Percentiles rank a stretch among this genome's conserved stretches.
These are phyloP conservation scores for Podospora conica DNA, from an alignment of 495 filamentous ascomycete species.

Conservation along the genomic window DNA sequence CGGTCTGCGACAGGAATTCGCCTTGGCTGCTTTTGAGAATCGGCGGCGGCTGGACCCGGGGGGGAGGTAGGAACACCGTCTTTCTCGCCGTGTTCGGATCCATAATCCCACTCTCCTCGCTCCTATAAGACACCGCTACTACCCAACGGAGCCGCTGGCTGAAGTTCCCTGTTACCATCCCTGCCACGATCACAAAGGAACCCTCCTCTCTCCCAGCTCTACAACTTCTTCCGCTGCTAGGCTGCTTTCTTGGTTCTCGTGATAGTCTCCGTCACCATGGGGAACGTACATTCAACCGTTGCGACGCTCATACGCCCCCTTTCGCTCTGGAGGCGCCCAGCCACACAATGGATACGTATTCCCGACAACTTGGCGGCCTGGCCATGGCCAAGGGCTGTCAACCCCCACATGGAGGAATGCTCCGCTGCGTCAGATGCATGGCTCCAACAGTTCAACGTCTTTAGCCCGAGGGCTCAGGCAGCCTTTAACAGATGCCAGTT, in stretches of 20 bases:
- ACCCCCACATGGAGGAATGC: conserved; percentile 4
- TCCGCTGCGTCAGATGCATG: conserved; percentile 1
- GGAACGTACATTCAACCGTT: not conserved
- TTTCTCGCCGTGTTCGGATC: too few relatives aligned
- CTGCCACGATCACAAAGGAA: too few relatives aligned
- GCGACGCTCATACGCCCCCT: not conserved
- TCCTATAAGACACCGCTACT: too few relatives aligned
- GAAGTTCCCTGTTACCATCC: too few relatives aligned
- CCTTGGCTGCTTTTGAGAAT: too few relatives aligned
- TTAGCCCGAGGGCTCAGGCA: conserved; percentile 2
- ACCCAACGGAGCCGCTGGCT: too few relatives aligned
- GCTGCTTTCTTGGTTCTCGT: not conserved
- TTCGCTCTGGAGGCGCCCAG: not conserved
- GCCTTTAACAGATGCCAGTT: conserved; percentile 2
- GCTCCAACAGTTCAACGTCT: conserved; percentile 7
- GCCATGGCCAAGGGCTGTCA: conserved; percentile 7
- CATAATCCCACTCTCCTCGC: too few relatives aligned
- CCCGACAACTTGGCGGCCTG: conserved; percentile 1
- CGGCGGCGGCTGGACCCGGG: too few relatives aligned
- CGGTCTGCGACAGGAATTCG: too few relatives aligned
- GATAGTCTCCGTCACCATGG: not conserved
- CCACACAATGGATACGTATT: conserved; percentile 1
- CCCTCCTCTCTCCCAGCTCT: too few relatives aligned
- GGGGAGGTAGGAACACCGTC: too few relatives aligned
- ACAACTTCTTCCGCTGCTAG: not conserved